Evolutionary conservation across 176 grass and related monocot genomes (phyloP).

Genomic region (Alopecurus myosuroides): DNA sequence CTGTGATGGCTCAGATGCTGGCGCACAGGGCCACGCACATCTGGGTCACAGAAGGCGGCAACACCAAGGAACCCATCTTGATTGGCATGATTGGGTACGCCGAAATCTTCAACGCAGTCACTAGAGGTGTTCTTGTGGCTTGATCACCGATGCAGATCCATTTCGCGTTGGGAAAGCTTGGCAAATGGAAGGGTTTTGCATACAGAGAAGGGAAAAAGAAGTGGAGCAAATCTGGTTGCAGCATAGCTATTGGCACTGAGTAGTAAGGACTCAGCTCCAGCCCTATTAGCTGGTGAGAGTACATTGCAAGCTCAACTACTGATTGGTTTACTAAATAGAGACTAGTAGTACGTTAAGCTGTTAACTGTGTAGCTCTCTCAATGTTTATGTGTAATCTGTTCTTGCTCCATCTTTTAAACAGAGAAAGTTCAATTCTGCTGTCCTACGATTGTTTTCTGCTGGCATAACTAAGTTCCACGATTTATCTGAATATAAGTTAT

Average conservation of each 20-base stretch:
- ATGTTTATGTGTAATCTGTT: neutral
- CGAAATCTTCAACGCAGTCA: slow-evolving; percentile 51
- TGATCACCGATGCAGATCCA: slow-evolving; percentile 9
- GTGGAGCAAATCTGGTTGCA: neutral
- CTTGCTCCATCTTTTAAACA: neutral
- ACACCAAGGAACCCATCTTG: slow-evolving; percentile 19
- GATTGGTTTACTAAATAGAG: neutral
- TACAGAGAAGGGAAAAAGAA: neutral
- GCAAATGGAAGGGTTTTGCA: neutral
- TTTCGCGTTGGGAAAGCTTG: neutral
- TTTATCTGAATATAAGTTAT: neutral
- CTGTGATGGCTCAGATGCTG: slow-evolving; percentile 66
- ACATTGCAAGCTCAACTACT: neutral
- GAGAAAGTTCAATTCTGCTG: neutral
- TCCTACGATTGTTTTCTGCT: neutral
- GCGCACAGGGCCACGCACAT: slow-evolving; percentile 52
- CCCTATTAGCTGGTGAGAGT: neutral
- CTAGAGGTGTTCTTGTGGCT: slow-evolving; percentile 16
- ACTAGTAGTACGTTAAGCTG: neutral
- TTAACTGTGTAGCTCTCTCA: neutral
- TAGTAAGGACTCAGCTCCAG: neutral
- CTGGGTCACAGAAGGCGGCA: slow-evolving; percentile 40
- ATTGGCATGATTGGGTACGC: slow-evolving; percentile 55
- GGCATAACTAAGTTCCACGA: neutral
- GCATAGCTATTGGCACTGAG: neutral